phyloP scores from a whole-genome alignment of 345 rosid genomes.

The Citrus maxima region DNA sequence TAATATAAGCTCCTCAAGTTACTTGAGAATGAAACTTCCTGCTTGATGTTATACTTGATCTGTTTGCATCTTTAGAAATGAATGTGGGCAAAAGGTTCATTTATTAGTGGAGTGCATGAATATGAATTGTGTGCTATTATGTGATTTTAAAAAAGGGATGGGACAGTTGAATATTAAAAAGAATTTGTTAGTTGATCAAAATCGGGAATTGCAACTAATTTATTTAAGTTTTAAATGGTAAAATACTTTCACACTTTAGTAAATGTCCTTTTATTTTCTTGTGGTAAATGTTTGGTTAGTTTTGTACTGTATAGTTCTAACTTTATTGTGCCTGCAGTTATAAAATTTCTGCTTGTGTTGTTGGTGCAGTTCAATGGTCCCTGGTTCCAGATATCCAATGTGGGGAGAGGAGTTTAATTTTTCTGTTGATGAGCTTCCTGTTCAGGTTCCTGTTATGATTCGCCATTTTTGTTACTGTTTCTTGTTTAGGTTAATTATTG shows the following conservation, averaged over 20 bases:
- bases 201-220: neutral
- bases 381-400: constrained; percentile 98
- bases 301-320: neutral
- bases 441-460: constrained; percentile 48
- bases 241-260: neutral
- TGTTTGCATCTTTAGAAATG: neutral
- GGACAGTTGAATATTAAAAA: neutral
- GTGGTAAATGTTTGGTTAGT: neutral
- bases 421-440: constrained; percentile 87
- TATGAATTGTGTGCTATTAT: neutral
- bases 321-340: neutral
- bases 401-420: constrained; percentile 99
- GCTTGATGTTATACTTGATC: neutral
- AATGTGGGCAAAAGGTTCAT: neutral
- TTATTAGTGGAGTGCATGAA: neutral
- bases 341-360: constrained; percentile 16
- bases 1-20: neutral
- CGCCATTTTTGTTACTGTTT: neutral
- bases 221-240: neutral
- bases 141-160: neutral
- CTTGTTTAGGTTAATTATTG: neutral
- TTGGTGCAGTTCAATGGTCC: constrained; percentile 86
- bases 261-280: neutral
- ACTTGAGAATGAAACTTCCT: neutral
- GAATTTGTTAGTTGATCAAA: neutral